Evolutionary conservation across 164 flowering plant genomes (phyloP).

Genomic region (Magnolia changhungtana): DNA sequence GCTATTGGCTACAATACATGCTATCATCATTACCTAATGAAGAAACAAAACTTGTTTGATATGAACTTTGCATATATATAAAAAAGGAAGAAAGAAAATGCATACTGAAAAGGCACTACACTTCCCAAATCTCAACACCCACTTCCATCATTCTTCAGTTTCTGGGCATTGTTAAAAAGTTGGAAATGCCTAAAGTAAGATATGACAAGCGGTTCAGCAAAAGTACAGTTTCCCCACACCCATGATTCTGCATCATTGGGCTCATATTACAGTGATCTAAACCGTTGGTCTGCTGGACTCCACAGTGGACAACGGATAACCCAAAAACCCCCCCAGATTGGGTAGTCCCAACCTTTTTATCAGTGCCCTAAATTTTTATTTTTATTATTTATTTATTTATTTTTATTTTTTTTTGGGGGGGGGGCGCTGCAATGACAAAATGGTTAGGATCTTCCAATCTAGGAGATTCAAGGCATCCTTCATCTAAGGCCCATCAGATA

Average conservation of each 20-base stretch:
- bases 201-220: not conserved
- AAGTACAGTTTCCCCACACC: not conserved
- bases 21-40: too few relatives aligned
- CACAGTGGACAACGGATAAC: not conserved
- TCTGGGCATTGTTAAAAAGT: not conserved
- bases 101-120: not conserved
- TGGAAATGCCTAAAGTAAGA: not conserved
- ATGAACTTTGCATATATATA: too few relatives aligned
- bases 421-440: too few relatives aligned
- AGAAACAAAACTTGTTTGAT: too few relatives aligned
- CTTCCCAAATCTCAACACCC: not conserved
- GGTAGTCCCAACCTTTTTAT: not conserved
- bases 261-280: not conserved
- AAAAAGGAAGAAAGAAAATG: not conserved
- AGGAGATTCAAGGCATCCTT: not conserved
- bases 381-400: too few relatives aligned
- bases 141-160: not conserved
- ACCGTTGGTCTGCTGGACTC: not conserved
- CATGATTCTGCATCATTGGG: not conserved
- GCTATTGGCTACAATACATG: too few relatives aligned
- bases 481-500: not conserved
- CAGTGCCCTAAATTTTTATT: not conserved
- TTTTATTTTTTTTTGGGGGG: too few relatives aligned
- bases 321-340: not conserved
- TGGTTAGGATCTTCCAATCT: not conserved